Base-by-base conservation (phyloP, 768 basidiomycete species). In the Hypholoma sublateritium region DNA sequence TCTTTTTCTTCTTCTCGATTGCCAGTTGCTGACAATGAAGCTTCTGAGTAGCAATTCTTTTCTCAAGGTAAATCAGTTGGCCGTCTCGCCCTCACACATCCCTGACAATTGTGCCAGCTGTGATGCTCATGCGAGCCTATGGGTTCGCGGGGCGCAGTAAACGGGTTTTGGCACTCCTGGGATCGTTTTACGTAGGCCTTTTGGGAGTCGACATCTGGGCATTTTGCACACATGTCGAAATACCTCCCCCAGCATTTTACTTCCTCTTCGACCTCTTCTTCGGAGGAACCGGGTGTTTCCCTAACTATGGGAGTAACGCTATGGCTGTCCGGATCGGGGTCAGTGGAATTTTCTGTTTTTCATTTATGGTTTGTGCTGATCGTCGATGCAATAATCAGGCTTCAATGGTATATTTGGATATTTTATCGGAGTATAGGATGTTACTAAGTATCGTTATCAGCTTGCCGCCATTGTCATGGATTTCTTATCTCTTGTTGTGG, bases 61-160 rank as follows among this genome's bases (percentile, higher is more conserved):
- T 72, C 73, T 2, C 76, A 75, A 70, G 75, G 77, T 74, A 53
- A 17, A 51, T 19, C 19, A 36, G 36, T 2, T 37, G 16, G 5
- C 24, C 9, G 24, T 37, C 21, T 21, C 47, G 46, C n/a, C 41
- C 17, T 16, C n/a, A 32, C 6, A 43, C 52, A 25, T 22, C 22
- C 45, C 24, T 22, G 11, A 13, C 25, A 11, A 12, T 24, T 48
- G 14, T 19, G 17, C 3, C 51, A 78, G 77, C 65, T 45, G 76
- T 79, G 24, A 77, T 79, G 70, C 28, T 77, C 51, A 75, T 77
- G 71, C 70, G 78, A 32, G 74, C 77, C 16, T 76, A 75, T 50
- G 78, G 74, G 7, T 79, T 79, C 55, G 62, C 75, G 5, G 76
- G 76, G 5, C 70, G 74, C 43, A 70, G 66, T 48, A 59, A 55